These are phyloP conservation scores for Xanthoconium separans DNA, from an alignment of 1,284 basidiomycete genomes.

Conservation along the genomic window DNA sequence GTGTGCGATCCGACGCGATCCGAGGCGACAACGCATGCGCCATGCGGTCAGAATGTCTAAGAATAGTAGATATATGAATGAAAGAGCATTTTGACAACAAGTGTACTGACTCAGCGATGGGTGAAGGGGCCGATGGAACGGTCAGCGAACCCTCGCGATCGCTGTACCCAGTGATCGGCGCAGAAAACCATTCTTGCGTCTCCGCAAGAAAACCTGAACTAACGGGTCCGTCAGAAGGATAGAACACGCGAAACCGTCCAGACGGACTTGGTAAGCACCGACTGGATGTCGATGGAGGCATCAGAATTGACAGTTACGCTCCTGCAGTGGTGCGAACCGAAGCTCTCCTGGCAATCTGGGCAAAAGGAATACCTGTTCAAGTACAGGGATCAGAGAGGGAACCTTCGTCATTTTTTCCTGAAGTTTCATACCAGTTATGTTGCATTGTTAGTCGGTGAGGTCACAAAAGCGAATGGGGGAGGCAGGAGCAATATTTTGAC, in stretches of 20 bases:
- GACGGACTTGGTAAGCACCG: slow-evolving; percentile 8
- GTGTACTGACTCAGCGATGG: slow-evolving; percentile 14
- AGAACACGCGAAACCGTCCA: not conserved
- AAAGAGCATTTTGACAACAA: not conserved
- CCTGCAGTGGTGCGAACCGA: not conserved
- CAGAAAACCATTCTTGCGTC: not conserved
- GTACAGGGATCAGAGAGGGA: slow-evolving; percentile 1
- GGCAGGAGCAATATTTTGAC: not conserved
- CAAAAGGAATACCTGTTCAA: slow-evolving; percentile 2
- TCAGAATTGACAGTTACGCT: not conserved
- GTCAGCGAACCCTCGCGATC: not conserved
- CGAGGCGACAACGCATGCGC: not conserved
- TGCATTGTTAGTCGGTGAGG: slow-evolving; percentile 10
- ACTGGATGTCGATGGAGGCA: not conserved
- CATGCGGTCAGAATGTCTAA: slow-evolving; percentile 3
- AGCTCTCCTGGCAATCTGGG: not conserved
- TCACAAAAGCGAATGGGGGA: not conserved
- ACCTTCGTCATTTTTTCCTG: not conserved
- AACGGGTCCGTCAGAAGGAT: slow-evolving; percentile 6
- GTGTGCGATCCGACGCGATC: not conserved
- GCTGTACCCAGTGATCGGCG: not conserved
- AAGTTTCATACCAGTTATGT: slow-evolving; percentile 6
- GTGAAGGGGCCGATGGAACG: not conserved
- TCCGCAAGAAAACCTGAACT: not conserved
- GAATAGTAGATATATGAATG: not conserved